Evolutionary conservation across 108 stramenopile species (phyloP).

Genomic region (Craspedostauros australis): DNA sequence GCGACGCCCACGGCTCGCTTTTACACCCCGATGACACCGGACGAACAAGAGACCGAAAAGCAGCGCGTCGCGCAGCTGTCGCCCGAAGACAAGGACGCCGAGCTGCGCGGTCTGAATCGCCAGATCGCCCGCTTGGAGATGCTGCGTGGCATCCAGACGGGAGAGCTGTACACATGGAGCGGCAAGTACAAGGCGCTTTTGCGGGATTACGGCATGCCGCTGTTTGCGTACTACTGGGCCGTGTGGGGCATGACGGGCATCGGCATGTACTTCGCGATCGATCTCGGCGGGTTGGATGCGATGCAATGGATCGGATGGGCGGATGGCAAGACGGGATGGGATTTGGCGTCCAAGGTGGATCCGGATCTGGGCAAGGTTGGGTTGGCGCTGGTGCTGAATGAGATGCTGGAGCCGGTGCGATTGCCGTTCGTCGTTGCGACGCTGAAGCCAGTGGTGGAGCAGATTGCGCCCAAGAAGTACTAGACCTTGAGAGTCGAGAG

Average conservation of each 20-base stretch:
- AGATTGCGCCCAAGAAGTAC: slow-evolving; percentile 44
- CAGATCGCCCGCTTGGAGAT: slow-evolving; percentile 65
- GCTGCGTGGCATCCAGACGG: slow-evolving; percentile 78
- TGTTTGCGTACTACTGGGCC: slow-evolving; percentile 75
- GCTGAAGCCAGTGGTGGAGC: slow-evolving; percentile 77
- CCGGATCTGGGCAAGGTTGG: slow-evolving; percentile 75
- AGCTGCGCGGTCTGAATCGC: slow-evolving; percentile 67
- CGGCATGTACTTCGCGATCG: slow-evolving; percentile 57
- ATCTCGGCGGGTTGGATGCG: slow-evolving; percentile 69
- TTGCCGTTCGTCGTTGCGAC: slow-evolving; percentile 78
- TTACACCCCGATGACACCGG: slow-evolving; percentile 71
- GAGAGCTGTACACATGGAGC: slow-evolving; percentile 73
- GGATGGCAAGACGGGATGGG: slow-evolving; percentile 52
- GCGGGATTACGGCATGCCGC: slow-evolving; percentile 71
- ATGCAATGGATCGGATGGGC: slow-evolving; percentile 43
- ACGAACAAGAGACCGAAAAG: slow-evolving; percentile 76
- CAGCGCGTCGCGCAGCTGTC: slow-evolving; percentile 54
- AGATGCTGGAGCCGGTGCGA: slow-evolving; percentile 74
- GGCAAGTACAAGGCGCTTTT: slow-evolving; percentile 76
- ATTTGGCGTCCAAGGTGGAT: slow-evolving; percentile 49
- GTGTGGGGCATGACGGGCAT: slow-evolving; percentile 66
- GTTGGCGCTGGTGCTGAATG: slow-evolving; percentile 67
- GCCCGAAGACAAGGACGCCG: slow-evolving; percentile 62
- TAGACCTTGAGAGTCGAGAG: slow-evolving; percentile 13
- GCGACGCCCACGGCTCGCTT: slow-evolving; percentile 13